Evolutionary conservation across 805 yeast genomes (phyloP), one percentile per base, ranked within the genome.

Genomic region (Saccharomycopsis guyanensis): DNA sequence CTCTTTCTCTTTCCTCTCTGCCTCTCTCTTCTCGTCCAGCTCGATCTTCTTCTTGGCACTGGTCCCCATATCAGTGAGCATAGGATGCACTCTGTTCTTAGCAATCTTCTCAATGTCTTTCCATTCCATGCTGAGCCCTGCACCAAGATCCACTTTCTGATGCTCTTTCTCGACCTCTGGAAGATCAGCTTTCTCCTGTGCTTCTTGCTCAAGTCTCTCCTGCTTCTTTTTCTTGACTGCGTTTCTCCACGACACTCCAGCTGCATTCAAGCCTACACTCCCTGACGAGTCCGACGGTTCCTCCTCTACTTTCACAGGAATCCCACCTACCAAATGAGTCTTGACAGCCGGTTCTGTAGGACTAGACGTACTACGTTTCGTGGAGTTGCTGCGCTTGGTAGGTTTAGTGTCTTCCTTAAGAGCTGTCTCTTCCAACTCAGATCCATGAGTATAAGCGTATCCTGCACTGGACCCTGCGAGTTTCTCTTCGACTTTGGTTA

Each of bases 91-190:
- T 33, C 45, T 29, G 15, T 18, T 41, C 27, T 45, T n/a, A 4
- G 48, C 48, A 45, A 45, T 45, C n/a, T 19, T 20, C 18, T 33
- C 20, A 13, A 45, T 23, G 12, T 25, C 36, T 16, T 13, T 32
- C 48, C 48, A 45, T 4, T 20, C 18, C 48, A 45, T 45, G 22
- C 12, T 8, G 13, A 45, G 25, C 2, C 44, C 48, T 6, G 40
- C 45, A 7, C 48, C 48, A 4, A 45, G 19, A 41, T 45, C 46
- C n/a, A 40, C 48, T n/a, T 7, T 16, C 18, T 20, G 12, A 31
- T 45, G 37, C 7, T 34, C 48, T n/a, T 7, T 20, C 25, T n/a
- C 10, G 19, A 27, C n/a, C 22, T 38, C 24, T 31, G 37, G 16
- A 3, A 16, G 12, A 19, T 33, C 24, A 20, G 31, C 29, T n/a